Base-by-base conservation (phyloP, 1,139 yeast genomes). In the Yamadazyma friedrichii region DNA sequence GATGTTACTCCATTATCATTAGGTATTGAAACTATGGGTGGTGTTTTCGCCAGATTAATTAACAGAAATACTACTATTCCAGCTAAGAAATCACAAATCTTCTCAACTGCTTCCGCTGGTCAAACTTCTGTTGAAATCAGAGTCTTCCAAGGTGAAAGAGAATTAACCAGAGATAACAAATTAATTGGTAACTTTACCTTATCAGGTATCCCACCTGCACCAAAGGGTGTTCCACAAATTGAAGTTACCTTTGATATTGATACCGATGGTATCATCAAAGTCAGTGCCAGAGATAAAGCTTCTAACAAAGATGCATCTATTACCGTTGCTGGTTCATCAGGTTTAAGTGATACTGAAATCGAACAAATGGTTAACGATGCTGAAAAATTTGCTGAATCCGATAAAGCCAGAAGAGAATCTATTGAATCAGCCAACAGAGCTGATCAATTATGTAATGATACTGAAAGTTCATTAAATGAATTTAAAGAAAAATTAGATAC, bases 141-240 rank as follows among this genome's bases (percentile, higher is more conserved):
- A 76, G 98, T 93, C 44, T 93, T 88, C 96, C 98, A 93, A 79
- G 98, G 98, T 78, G 98, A 93, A 80, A 88, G 98, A 80, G 98
- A 93, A 74, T 84, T 93, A 62, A 96, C 94, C 61, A 86, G 96
- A 76, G 98, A 93, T 79, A 93, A 93, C 85, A 93, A 93, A 77
- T 80, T 91, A 70, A 91, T 93, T 68, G 98, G 98, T 70, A 91
- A 93, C 86, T 89, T 91, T 72, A 88, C 95, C 50, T 80, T 91
- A 61, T 78, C 93, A 55, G 98, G 97, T 68, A 91, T 91, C 54
- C 95, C 98, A 73, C 96, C 98, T 58, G 97, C 97, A 60, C 96
- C 97, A 74, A 91, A 89, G 83, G 98, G 98, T 78, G 97, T 91
- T 56, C 98, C 98, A 59, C 98, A 91, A 77, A 93, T 91, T 59